Evolutionary conservation across 2,329 filamentous ascomycete species (phyloP), one percentile per base, ranked within the genome.

Genomic region (Aureobasidium mangrovei): DNA sequence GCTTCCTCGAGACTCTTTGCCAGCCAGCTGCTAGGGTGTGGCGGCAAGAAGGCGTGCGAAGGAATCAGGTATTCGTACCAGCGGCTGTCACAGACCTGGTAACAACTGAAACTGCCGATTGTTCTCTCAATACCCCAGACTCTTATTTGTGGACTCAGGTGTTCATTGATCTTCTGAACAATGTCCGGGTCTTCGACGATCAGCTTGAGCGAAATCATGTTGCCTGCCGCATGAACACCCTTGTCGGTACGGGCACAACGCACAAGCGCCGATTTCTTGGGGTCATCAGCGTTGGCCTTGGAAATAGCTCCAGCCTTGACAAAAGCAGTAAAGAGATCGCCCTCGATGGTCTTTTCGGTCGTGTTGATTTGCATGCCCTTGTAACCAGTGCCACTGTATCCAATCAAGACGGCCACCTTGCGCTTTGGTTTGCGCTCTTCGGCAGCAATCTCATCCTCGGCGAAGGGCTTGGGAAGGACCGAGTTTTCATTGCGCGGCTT

Each of bases 11-110:
- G 74, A 66, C 89, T 88, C 71, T 85, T 87, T 7, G 88, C 91
- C 35, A 98, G 70, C 67, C 81, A 95, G 58, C 88, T 94, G 59
- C 85, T 84, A 0, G 91, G 91, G 67, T 97, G 91, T 0, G 93
- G 93, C 24, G 93, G 93, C 32, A 98, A 74, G 62, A 98, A 87
- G 55, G 87, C 89, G 70, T 97, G 90, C 40, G 87, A 93, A 2
- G 93, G 93, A 69, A 98, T 88, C 51, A 98, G 76, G 67, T 98
- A 98, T 73, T 98, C 93, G 72, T 98, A 98, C 78, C 91, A 94
- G 61, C 93, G 80, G 28, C 90, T 95, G 70, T 98, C 93, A 71
- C 91, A 96, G 54, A 88, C 81, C 67, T 95, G 86, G 71, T 98
- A 98, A 71, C 88, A 91, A 70, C 88, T 96, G 75, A 97, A 98